Evolutionary conservation across 371 early-diverging fungal genomes (phyloP).

Genomic region (Mortierella sp.): DNA sequence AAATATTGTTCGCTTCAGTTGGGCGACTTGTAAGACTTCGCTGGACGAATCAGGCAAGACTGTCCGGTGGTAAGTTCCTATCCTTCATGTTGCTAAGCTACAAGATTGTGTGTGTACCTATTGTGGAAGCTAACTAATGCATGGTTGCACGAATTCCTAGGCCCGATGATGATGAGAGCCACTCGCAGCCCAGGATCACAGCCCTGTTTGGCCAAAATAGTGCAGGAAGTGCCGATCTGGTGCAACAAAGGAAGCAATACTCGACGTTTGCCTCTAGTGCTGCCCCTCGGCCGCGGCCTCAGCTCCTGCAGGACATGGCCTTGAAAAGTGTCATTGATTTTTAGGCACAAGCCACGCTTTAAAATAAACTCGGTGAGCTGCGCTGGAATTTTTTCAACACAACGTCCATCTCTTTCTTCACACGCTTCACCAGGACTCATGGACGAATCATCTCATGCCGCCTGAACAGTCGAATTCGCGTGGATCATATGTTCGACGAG

Average conservation of each 20-base stretch:
- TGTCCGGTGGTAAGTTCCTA: conserved; percentile 41
- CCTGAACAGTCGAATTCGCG: conserved; percentile 50
- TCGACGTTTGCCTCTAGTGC: conserved; percentile 43
- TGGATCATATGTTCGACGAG: conserved; percentile 34
- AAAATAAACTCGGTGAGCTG: conserved; percentile 3
- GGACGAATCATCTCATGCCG: conserved; percentile 37
- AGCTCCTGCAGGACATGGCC: conserved; percentile 54
- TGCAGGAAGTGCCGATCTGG: conserved; percentile 6
- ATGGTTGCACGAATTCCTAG: conserved; percentile 1
- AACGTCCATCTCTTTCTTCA: neutral
- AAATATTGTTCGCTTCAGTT: conserved; percentile 93
- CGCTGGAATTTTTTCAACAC: neutral
- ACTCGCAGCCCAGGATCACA: conserved; percentile 42
- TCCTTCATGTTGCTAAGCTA: neutral
- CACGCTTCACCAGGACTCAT: neutral
- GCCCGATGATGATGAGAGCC: conserved; percentile 40
- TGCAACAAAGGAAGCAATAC: conserved; percentile 33
- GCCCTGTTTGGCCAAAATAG: conserved; percentile 30
- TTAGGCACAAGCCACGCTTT: neutral
- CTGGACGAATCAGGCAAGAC: conserved; percentile 66
- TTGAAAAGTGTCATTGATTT: conserved; percentile 48
- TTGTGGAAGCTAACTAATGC: neutral
- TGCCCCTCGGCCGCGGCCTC: conserved; percentile 46
- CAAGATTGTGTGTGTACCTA: no score
- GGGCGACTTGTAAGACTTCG: conserved; percentile 91